Percentiles rank a stretch among this genome's conserved stretches.
Conservation (phyloP, 2,329 filamentous ascomycete genomes). For the Talaromyces sp. region DNA sequence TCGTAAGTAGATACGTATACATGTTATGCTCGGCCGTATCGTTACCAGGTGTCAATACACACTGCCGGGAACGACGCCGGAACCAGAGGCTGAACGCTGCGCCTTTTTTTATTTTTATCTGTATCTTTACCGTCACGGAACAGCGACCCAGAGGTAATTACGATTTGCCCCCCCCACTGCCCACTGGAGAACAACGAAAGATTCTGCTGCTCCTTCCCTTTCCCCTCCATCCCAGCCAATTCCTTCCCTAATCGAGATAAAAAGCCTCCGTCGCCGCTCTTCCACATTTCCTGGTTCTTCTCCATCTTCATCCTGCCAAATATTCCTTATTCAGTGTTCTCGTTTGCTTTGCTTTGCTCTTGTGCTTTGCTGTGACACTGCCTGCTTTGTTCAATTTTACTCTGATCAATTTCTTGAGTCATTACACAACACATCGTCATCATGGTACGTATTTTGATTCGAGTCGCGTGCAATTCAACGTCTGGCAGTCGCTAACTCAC, state of each 20-base stretch:
- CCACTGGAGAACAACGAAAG: not conserved
- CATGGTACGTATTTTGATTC: constrained; percentile 14
- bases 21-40: not conserved
- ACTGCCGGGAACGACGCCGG: constrained; percentile 6
- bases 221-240: constrained; percentile 10
- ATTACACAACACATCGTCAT: constrained; percentile 15
- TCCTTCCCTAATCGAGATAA: constrained; percentile 13
- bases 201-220: constrained; percentile 1
- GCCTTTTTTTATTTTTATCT: constrained; percentile 7
- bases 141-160: not conserved
- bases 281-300: constrained; percentile 12
- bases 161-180: not conserved
- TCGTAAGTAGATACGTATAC: not conserved
- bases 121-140: not conserved
- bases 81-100: not conserved
- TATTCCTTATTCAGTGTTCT: not conserved
- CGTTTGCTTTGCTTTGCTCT: constrained; percentile 13
- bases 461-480: not conserved
- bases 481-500: not conserved
- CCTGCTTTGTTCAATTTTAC: not conserved
- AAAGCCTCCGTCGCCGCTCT: constrained; percentile 13
- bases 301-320: constrained; percentile 9
- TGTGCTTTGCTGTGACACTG: constrained; percentile 1
- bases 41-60: constrained; percentile 5
- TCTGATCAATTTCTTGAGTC: not conserved